phyloP scores from a whole-genome alignment of 805 yeast species.

The Monosporozyma solicola region DNA sequence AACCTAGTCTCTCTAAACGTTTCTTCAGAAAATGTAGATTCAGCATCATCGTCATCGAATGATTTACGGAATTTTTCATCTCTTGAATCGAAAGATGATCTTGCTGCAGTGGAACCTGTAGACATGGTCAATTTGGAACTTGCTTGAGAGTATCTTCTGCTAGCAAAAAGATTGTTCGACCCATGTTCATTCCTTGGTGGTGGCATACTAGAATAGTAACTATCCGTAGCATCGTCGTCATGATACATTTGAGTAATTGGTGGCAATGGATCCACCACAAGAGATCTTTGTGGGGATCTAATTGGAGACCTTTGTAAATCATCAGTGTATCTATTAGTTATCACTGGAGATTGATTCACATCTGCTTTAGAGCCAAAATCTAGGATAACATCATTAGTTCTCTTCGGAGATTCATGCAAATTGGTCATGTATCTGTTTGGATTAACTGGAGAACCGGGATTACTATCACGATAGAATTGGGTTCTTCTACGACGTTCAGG shows the following conservation, averaged over 20 bases:
- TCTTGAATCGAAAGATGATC: slow-evolving; percentile 11
- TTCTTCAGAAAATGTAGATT: slow-evolving; percentile 26
- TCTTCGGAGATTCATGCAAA: slow-evolving; percentile 60
- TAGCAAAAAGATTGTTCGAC: slow-evolving; percentile 7
- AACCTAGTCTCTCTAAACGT: slow-evolving; percentile 31
- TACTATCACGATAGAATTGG: slow-evolving; percentile 26
- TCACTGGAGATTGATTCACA: slow-evolving; percentile 1
- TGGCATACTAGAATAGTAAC: slow-evolving; percentile 13
- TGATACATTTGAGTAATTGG: slow-evolving; percentile 2
- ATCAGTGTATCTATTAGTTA: slow-evolving; percentile 3
- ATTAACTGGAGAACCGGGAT: slow-evolving; percentile 33
- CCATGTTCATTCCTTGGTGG: slow-evolving; percentile 4
- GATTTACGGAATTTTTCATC: slow-evolving; percentile 43
- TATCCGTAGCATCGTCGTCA: slow-evolving; percentile 22
- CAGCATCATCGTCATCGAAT: slow-evolving; percentile 31
- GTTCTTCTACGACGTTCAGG: slow-evolving; percentile 32
- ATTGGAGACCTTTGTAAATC: slow-evolving; percentile 7
- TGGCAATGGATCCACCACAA: slow-evolving; percentile 3
- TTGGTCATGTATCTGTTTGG: slow-evolving; percentile 58
- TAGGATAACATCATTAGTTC: slow-evolving; percentile 42
- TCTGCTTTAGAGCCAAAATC: slow-evolving; percentile 32
- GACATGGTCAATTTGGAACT: slow-evolving; percentile 16
- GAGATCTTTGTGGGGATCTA: slow-evolving; percentile 2
- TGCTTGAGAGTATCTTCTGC: slow-evolving; percentile 14
- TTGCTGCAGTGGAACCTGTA: slow-evolving; percentile 20